A percentile compares a stretch with the other conserved stretches of the same genome.
Evolutionary conservation across 768 basidiomycete genomes (phyloP).

Genomic region (Termitomyces sp.): DNA sequence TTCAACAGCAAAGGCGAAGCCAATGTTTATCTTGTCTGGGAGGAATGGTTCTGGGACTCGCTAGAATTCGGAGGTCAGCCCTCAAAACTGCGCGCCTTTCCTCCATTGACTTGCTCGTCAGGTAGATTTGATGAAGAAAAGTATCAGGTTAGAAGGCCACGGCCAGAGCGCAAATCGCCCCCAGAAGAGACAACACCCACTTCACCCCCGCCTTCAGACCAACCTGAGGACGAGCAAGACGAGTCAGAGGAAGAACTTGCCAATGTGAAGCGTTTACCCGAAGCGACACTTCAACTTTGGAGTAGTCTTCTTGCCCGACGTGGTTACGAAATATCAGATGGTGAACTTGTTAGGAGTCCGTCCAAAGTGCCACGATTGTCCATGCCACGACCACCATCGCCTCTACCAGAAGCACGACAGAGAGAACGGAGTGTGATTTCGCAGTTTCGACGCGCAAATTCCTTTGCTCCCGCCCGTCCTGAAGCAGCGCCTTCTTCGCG

Average conservation of each 20-base stretch:
- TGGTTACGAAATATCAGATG: slow-evolving; percentile 56
- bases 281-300: slow-evolving; percentile 66
- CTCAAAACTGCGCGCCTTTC: neutral
- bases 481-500: slow-evolving; percentile 15
- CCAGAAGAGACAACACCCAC: slow-evolving; percentile 18
- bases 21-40: slow-evolving; percentile 79
- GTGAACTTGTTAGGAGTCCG: slow-evolving; percentile 57
- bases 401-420: slow-evolving; percentile 8
- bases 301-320: slow-evolving; percentile 58
- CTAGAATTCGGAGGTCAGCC: slow-evolving; percentile 61
- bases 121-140: slow-evolving; percentile 59
- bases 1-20: slow-evolving; percentile 68
- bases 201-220: slow-evolving; percentile 15
- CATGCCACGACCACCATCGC: slow-evolving; percentile 12
- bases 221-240: slow-evolving; percentile 15
- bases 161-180: slow-evolving; percentile 46
- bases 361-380: slow-evolving; percentile 29
- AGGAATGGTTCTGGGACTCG: slow-evolving; percentile 97
- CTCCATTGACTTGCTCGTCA: slow-evolving; percentile 14
- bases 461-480: slow-evolving; percentile 44
- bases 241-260: slow-evolving; percentile 55
- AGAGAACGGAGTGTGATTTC: slow-evolving; percentile 42
- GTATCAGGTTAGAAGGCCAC: slow-evolving; percentile 54
- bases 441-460: slow-evolving; percentile 56
- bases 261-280: slow-evolving; percentile 50